Conservation (phyloP, 2,329 filamentous ascomycete species). For the Xylaria sp. region DNA sequence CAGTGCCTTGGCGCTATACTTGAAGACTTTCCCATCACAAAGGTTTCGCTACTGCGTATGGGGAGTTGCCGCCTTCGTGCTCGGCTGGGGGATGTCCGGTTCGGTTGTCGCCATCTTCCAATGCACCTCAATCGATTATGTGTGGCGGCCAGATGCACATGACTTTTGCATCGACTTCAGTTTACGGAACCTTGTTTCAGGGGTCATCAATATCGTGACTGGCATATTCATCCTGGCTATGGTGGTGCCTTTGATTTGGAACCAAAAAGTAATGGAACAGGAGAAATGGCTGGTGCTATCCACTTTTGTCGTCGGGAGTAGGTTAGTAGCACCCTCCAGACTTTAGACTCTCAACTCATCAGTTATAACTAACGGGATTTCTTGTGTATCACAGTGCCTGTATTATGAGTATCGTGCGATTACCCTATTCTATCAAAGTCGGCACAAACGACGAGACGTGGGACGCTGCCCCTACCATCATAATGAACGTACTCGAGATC, state of each 20-base stretch:
- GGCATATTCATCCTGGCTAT: slow-evolving; percentile 25
- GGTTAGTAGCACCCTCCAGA: slow-evolving; percentile 17
- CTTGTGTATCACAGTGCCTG: slow-evolving; percentile 20
- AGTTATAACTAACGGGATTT: background rate
- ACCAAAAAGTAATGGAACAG: slow-evolving; percentile 6
- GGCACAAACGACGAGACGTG: slow-evolving; percentile 30
- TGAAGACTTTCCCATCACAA: slow-evolving; percentile 16
- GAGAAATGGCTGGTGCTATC: slow-evolving; percentile 26
- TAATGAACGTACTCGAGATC: slow-evolving; percentile 31
- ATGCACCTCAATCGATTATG: slow-evolving; percentile 29
- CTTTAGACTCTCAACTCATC: background rate
- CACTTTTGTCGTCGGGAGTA: slow-evolving; percentile 20
- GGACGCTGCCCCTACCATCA: slow-evolving; percentile 20
- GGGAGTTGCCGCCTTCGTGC: slow-evolving; percentile 21
- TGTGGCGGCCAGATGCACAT: slow-evolving; percentile 23
- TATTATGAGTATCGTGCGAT: slow-evolving; percentile 30
- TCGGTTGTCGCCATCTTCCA: slow-evolving; percentile 32
- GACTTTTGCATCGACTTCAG: slow-evolving; percentile 25
- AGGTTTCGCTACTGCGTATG: slow-evolving; percentile 32
- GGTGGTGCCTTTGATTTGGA: slow-evolving; percentile 24
- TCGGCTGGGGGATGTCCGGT: slow-evolving; percentile 33
- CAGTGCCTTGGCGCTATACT: slow-evolving; percentile 28
- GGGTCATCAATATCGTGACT: slow-evolving; percentile 25
- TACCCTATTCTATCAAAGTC: slow-evolving; percentile 27
- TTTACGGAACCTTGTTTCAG: slow-evolving; percentile 25